Evolutionary conservation across 768 basidiomycete species (phyloP).

Genomic region (Multifurca ochricompacta): DNA sequence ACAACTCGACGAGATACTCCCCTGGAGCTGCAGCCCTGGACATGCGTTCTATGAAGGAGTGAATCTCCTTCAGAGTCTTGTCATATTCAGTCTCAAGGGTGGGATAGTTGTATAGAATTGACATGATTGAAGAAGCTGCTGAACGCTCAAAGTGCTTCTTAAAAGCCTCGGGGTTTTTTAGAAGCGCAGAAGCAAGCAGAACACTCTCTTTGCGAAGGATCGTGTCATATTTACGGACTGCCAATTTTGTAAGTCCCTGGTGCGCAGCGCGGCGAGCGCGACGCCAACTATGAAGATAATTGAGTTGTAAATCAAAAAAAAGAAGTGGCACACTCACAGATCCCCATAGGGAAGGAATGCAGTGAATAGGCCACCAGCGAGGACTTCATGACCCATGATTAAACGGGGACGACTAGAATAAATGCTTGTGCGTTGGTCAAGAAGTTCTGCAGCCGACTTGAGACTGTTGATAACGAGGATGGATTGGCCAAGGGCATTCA

Average conservation of each 20-base stretch:
- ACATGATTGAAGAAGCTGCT: not conserved
- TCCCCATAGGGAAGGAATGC: conserved; percentile 24
- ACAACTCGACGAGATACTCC: conserved; percentile 20
- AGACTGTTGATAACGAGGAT: conserved; percentile 29
- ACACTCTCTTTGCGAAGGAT: conserved; percentile 3
- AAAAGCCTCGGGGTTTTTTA: not conserved
- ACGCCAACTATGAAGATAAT: not conserved
- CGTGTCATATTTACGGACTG: not conserved
- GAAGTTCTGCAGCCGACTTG: conserved; percentile 30
- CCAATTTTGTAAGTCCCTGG: not conserved
- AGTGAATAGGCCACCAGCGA: conserved; percentile 27
- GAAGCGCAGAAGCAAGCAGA: not conserved
- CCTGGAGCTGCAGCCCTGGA: conserved; percentile 16
- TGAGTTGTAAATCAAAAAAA: not conserved
- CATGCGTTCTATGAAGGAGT: not conserved
- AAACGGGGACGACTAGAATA: conserved; percentile 26
- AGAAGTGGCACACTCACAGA: conserved; percentile 10
- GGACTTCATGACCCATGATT: conserved; percentile 29
- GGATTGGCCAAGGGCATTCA: not conserved
- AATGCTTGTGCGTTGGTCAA: conserved; percentile 29
- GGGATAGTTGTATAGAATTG: conserved; percentile 9
- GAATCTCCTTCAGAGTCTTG: not conserved
- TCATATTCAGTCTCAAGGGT: not conserved
- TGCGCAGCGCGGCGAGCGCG: conserved; percentile 9
- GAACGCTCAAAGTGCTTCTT: conserved; percentile 2